Evolutionary conservation across 1,284 basidiomycete species (phyloP), one percentile per base, ranked within the genome.

Genomic region (Cryptococcus neoformans): DNA sequence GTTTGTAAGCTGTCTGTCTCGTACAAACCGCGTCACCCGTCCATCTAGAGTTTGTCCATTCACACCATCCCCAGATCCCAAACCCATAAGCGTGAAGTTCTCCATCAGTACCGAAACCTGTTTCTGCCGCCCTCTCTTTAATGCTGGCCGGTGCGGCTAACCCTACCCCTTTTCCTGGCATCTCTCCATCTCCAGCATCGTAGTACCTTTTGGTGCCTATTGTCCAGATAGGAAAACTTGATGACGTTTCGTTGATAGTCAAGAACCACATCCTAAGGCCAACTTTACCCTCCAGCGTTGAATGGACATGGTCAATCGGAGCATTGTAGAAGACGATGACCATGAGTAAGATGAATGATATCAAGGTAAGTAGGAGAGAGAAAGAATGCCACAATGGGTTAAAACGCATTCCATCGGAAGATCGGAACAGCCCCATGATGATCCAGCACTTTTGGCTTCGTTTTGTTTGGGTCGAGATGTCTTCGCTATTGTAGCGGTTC

Each of bases 51-150:
- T 58, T 53, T 10, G 54, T 34, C 59, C 59, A 61, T 48, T 57
- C 56, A 35, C 59, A 61, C 59, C 59, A 61, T 39, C 59, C 59
- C 59, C 59, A 61, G 16, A 61, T 56, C 12, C 59, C 59, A 37
- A 61, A 58, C 21, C 59, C 59, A 34, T 61, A 61, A 0, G 59
- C 59, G 40, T 58, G 53, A 7, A 61, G 44, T 34, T 53, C 48
- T 12, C 35, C 34, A 8, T 52, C n/a, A 7, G 44, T n/a, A 28
- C 42, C 38, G 40, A 28, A 6, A 12, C 46, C 6, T 36, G n/a
- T 35, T 9, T 28, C 7, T 39, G 8, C n/a, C 6, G n/a, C 21
- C 42, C 44, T 45, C 10, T 48, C 34, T 38, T 49, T 9, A 16
- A 6, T 21, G 2, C 34, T 35, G 2, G 16, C 16, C 12, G 40